Evolutionary conservation across 2,329 filamentous ascomycete genomes (phyloP).

Genomic region (Plenodomus lindquistii): DNA sequence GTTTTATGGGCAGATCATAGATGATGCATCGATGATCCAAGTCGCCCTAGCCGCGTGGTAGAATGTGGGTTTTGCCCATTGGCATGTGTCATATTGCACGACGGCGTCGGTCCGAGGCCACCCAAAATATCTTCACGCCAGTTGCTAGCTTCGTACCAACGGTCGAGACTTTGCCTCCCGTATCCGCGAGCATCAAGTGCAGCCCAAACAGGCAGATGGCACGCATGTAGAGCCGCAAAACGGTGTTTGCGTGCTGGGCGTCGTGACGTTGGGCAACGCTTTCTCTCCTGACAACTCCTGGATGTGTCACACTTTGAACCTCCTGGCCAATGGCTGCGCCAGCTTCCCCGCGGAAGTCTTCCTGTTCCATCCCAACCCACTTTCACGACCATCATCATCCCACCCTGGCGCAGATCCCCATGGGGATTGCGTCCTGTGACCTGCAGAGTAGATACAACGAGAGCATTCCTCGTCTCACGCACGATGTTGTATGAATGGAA

Average conservation of each 20-base stretch:
- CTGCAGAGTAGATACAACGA: too few species aligned
- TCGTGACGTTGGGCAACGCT: background rate
- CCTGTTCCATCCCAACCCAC: background rate
- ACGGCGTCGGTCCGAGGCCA: conserved; percentile 1
- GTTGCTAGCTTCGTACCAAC: background rate
- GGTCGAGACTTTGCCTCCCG: background rate
- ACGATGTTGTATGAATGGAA: too few species aligned
- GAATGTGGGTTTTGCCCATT: background rate
- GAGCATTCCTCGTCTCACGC: too few species aligned
- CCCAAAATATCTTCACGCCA: background rate
- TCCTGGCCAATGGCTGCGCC: background rate
- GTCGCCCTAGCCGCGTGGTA: background rate
- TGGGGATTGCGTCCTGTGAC: too few species aligned
- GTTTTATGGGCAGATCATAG: background rate
- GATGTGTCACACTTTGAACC: background rate
- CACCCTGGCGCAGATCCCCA: too few species aligned
- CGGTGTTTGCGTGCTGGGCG: background rate
- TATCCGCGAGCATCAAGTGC: background rate
- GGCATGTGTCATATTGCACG: conserved; percentile 1
- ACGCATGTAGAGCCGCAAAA: background rate
- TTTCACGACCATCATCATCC: background rate
- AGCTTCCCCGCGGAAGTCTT: background rate
- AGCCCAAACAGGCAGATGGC: background rate
- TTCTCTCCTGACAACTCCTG: background rate
- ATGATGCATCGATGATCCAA: too few species aligned